A percentile compares a stretch with the other conserved stretches of the same genome.
Conservation (phyloP, 176 grass and related monocot species). For the Rhynchospora pubera region DNA sequence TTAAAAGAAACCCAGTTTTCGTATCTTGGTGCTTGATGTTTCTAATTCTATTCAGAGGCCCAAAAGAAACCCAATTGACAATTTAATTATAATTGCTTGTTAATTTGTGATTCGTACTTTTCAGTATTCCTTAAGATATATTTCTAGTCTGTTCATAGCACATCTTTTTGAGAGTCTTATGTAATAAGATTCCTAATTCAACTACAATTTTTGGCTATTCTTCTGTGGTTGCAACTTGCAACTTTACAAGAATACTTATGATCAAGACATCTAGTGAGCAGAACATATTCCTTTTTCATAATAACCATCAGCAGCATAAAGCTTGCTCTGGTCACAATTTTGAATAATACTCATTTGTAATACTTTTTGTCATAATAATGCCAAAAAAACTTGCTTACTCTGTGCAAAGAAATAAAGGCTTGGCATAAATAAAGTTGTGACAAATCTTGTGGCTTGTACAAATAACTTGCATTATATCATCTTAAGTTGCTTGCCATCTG, state of each 20-base stretch:
- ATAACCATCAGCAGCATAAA: not conserved
- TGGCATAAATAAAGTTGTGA: not conserved
- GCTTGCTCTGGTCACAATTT: not conserved
- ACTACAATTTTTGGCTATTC: not conserved
- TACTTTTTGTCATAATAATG: not conserved
- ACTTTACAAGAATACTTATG: not conserved
- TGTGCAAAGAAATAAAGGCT: not conserved
- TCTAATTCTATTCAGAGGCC: not conserved
- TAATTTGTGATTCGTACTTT: not conserved
- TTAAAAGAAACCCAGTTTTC: not conserved
- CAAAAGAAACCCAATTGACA: not conserved
- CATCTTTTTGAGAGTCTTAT: not conserved
- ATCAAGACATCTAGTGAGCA: not conserved
- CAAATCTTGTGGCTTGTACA: not conserved
- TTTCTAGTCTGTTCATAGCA: not conserved
- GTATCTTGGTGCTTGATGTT: not conserved
- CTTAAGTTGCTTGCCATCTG: too few relatives aligned
- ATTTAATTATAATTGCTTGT: not conserved
- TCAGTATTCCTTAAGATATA: not conserved
- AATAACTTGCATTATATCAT: not conserved
- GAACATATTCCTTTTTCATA: slow-evolving; percentile 2
- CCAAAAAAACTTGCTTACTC: not conserved
- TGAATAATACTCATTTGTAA: not conserved
- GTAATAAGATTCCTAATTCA: not conserved
- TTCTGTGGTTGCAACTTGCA: not conserved